Conservation (phyloP, 2,329 filamentous ascomycete genomes). For the Xylaria sp. region DNA sequence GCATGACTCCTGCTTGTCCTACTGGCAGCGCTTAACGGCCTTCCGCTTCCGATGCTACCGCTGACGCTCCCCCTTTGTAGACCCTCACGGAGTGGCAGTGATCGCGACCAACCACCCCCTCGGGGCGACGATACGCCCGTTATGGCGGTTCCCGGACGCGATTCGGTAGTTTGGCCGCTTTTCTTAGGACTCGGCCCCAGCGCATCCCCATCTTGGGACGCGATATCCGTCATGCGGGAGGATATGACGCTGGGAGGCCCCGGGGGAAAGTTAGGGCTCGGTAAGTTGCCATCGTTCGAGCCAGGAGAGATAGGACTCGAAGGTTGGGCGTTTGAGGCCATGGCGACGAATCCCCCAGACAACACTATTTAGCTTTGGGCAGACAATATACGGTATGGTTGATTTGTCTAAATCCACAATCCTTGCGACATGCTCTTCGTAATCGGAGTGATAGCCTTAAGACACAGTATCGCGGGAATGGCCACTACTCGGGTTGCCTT, state of each 20-base stretch:
- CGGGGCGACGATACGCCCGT: constrained; percentile 58
- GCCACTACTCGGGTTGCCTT: neutral
- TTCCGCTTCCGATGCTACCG: constrained; percentile 50
- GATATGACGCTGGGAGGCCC: constrained; percentile 71
- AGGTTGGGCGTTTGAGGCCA: constrained; percentile 47
- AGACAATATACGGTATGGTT: neutral
- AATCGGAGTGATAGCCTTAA: neutral
- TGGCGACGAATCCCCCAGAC: constrained; percentile 31
- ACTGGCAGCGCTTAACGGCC: constrained; percentile 71
- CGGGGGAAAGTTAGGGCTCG: constrained; percentile 48
- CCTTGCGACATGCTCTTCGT: constrained; percentile 17
- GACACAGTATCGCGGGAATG: neutral
- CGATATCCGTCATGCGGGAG: constrained; percentile 72
- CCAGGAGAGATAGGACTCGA: constrained; percentile 45
- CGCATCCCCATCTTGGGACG: constrained; percentile 59
- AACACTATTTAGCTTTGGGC: neutral
- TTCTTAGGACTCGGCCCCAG: constrained; percentile 35
- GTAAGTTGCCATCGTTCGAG: constrained; percentile 47
- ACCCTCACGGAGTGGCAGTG: constrained; percentile 60
- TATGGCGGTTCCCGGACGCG: constrained; percentile 60
- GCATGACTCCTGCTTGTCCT: constrained; percentile 87
- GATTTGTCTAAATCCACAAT: neutral
- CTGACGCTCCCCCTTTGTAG: constrained; percentile 51
- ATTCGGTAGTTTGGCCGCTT: constrained; percentile 52
- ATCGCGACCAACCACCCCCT: constrained; percentile 56